Evolutionary conservation across 306 rosid species (phyloP), one percentile per base, ranked within the genome.

Genomic region (Inga leiocalycina): DNA sequence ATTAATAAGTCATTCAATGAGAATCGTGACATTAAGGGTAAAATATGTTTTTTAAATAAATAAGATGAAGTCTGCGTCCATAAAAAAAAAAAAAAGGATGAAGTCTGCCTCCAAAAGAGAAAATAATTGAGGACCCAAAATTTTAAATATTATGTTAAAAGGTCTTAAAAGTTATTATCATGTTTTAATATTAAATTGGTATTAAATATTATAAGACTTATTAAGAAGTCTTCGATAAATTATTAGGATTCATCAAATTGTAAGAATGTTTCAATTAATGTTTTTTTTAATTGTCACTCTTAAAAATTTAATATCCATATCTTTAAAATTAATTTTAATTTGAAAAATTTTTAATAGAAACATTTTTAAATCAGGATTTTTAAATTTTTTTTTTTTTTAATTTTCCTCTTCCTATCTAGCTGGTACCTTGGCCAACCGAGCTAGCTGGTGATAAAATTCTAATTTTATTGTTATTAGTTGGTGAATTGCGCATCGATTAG

Each of bases 391-490:
- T 61, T 11, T 61, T 54, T 61, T 3, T 24, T 24, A 24, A 10
- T 61, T 61, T 61, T 11, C 68, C 27, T 20, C 13, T 22, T 61
- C 16, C 15, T 24, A 24, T 2, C 32, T 57, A 61, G 35, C 68
- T 61, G 35, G 35, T 24, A 61, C 35, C 10, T 3, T 22, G 27
- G 65, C 32, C 65, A 57, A 57, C 65, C 65, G 6, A 57, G 37
- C 13, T 54, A 37, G 67, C 4, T 12, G 20, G 22, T 5, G 10
- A 3, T 39, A 14, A 76, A 59, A 19, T 75, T 75, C 35, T 22
- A 69, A 12, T 19, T 67, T 67, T 20, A 12, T 81, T 61, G 16
- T 75, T 59, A 59, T 41, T 16, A 57, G 80, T 76, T 37, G 79
- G 70, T 39, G 70, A 41, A 57, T 57, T 59, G 48, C 19, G 54